Evolutionary conservation across 495 filamentous ascomycete species (phyloP).

Genomic region (Astrothelium subdiscretum): DNA sequence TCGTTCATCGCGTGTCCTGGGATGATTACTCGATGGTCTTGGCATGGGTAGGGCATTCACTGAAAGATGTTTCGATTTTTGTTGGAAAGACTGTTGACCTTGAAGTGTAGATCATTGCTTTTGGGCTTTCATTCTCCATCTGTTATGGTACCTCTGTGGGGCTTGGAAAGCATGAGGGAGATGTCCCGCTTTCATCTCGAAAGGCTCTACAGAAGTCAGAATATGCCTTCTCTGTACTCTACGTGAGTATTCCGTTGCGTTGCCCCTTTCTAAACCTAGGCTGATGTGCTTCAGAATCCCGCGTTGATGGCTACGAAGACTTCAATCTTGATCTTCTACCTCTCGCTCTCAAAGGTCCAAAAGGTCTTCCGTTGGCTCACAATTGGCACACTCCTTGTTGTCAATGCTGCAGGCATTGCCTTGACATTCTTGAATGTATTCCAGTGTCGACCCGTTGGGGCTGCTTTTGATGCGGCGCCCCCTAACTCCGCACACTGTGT

Average conservation of each 20-base stretch:
- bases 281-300: conserved; percentile 53
- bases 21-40: conserved; percentile 80
- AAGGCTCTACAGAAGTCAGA: conserved; percentile 49
- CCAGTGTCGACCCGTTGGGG: conserved; percentile 66
- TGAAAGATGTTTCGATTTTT: neutral
- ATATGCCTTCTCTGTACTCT: conserved; percentile 76
- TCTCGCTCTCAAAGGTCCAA: conserved; percentile 63
- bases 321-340: conserved; percentile 82
- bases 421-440: conserved; percentile 81
- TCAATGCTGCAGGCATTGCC: conserved; percentile 65
- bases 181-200: conserved; percentile 42
- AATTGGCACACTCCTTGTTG: conserved; percentile 56
- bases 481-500: conserved; percentile 43
- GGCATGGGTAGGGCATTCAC: conserved; percentile 55
- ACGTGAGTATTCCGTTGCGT: conserved; percentile 42
- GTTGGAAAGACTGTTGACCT: neutral
- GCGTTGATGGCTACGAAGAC: conserved; percentile 81
- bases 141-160: conserved; percentile 60
- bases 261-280: neutral
- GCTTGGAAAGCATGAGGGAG: conserved; percentile 60
- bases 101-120: conserved; percentile 46
- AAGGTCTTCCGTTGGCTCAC: conserved; percentile 60
- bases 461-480: conserved; percentile 43
- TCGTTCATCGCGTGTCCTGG: conserved; percentile 54
- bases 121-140: conserved; percentile 65